Evolutionary conservation across 2,329 filamentous ascomycete species (phyloP).

Genomic region (Fusarium pininemorale): DNA sequence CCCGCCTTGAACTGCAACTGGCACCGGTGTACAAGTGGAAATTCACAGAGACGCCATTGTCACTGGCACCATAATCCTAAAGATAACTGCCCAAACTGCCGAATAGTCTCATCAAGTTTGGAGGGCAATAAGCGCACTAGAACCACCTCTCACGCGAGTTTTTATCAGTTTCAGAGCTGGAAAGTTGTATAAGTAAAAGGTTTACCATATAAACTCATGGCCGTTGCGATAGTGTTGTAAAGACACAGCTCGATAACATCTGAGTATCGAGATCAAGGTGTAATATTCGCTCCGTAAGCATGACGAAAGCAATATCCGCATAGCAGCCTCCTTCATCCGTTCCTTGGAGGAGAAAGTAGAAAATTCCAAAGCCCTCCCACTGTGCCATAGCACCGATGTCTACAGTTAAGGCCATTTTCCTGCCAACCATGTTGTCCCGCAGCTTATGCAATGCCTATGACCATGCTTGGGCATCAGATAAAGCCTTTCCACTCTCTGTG

Average conservation of each 20-base stretch:
- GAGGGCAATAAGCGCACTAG: constrained; percentile 67
- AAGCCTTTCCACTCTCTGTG: constrained; percentile 26
- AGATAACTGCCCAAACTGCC: constrained; percentile 66
- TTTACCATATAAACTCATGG: constrained; percentile 64
- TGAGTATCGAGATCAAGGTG: constrained; percentile 61
- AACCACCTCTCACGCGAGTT: constrained; percentile 46
- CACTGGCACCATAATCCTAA: constrained; percentile 54
- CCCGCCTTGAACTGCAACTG: constrained; percentile 51
- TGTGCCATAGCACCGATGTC: constrained; percentile 62
- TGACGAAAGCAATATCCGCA: constrained; percentile 58
- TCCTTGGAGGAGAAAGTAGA: constrained; percentile 28
- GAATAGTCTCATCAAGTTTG: constrained; percentile 64
- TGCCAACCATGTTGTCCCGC: constrained; percentile 67
- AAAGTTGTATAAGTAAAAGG: constrained; percentile 69
- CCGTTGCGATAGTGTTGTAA: constrained; percentile 68
- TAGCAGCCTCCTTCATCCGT: constrained; percentile 24
- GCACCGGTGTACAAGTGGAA: constrained; percentile 65
- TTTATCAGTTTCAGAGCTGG: constrained; percentile 46
- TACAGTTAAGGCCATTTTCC: constrained; percentile 68
- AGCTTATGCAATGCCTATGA: constrained; percentile 54
- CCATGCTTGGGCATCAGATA: constrained; percentile 40
- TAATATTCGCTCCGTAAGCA: constrained; percentile 66
- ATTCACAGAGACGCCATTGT: constrained; percentile 52
- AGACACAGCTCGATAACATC: constrained; percentile 70
- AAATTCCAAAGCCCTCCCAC: constrained; percentile 33